phyloP scores from a whole-genome alignment of 371 early-diverging fungal genomes.

The Mucor ambiguus region DNA sequence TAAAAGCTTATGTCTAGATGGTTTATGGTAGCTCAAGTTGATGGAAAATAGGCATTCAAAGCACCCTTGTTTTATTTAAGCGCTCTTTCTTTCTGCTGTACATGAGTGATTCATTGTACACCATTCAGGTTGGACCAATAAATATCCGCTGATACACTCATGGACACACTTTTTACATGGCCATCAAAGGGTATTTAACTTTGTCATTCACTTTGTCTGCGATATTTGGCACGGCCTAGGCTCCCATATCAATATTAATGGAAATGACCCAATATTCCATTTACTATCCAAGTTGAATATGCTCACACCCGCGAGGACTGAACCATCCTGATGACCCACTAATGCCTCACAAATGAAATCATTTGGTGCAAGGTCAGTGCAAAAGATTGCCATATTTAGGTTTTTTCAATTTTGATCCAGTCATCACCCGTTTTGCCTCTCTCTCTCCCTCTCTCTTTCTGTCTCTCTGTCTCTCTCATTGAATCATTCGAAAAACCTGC shows the following conservation, averaged over 20 bases:
- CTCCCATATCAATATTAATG: not conserved
- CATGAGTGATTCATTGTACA: not conserved
- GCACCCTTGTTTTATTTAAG: not conserved
- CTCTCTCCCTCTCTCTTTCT: not conserved
- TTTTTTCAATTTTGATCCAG: not conserved
- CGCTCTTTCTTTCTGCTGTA: not conserved
- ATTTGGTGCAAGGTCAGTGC: not conserved
- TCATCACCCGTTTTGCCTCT: not conserved
- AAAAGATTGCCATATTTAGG: not conserved
- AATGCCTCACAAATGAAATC: not conserved
- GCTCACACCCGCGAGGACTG: not conserved
- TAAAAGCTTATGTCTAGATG: not conserved
- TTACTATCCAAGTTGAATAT: not conserved
- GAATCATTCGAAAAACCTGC: not conserved
- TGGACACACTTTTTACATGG: not conserved
- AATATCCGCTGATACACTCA: not conserved
- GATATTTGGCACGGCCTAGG: not conserved
- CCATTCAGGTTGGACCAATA: not conserved
- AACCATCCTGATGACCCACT: not conserved
- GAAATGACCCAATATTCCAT: not conserved
- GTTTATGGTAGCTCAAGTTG: not conserved
- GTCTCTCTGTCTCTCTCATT: not conserved
- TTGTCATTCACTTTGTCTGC: not conserved
- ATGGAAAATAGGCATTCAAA: not conserved
- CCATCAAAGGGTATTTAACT: no score